Evolutionary conservation across 345 rosid genomes (phyloP), one percentile per base, ranked within the genome.

Genomic region (Citrus inodora): DNA sequence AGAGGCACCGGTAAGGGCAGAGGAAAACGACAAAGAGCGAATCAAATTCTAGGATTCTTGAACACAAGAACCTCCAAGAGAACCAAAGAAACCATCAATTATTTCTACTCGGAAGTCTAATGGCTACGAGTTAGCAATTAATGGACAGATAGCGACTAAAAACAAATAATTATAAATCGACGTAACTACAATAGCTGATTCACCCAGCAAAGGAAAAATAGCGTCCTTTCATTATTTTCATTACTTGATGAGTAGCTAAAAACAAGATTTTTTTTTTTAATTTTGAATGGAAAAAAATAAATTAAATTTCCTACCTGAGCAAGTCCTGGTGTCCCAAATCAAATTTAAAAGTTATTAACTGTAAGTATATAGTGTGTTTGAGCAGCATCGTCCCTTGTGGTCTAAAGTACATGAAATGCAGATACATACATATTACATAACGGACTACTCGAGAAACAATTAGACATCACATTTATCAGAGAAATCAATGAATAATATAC

Each of bases 401-500:
- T 71, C 21, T 51, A 32, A 1, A 28, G 74, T 19, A 70, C 6
- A 46, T 6, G 0, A 71, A 72, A 32, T 11, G 21, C 76, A 72
- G 10, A 4, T 32, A 7, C 28, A 33, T 3, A 37, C 38, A 37
- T 16, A 46, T 46, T 3, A 32, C 17, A 64, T 1, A 37, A 27
- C 33, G 19, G 5, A 58, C 14, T 67, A 73, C 63, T 30, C 22
- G 62, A 75, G 37, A 74, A 80, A 69, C 32, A 71, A 78, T 72
- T 27, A 73, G 58, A 65, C 38, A 48, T 71, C 71, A 30, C 71
- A 77, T 73, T 67, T 67, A 81, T 67, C 71, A 67, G 66, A 77
- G 22, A 78, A 51, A 53, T 68, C 59, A 62, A 80, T 37, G 51
- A 55, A 62, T 70, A 75, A 55, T 60, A 82, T 78, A 69, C 77